Base-by-base conservation (phyloP, 169 alveolate genomes). In the Theileria equi region DNA sequence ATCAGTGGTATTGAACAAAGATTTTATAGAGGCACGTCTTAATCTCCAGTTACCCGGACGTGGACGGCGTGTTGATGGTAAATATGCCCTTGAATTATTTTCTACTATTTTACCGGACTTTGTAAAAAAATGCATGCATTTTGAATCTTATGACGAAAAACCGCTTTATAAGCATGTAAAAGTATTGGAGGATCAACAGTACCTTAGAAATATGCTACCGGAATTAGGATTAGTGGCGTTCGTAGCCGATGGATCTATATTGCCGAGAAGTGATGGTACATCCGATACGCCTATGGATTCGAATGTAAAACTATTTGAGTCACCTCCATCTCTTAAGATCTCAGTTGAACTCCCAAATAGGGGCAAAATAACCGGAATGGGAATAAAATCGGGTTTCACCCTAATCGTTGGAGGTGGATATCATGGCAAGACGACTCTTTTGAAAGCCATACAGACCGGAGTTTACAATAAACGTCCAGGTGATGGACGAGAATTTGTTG, bases 331-430 rank as follows among this genome's bases (percentile, higher is more conserved):
- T 38, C 40, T 73, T 26, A n/a, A 32, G 29, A 65, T 80, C 1
- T 8, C 67, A 2, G 58, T 80, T 5, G 43, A 65, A 16, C 38
- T 72, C 17, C 88, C 88, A 5, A 78, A 73, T 43, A 16, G 44
- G 29, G 88, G 88, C 16, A 23, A 17, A 26, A 70, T 87, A 5
- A 26, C 43, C 3, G 92, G 92, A 47, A 81, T 87, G 90, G 92
- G 89, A 25, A 55, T 87, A 44, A 72, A 61, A 49, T 50, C 54
- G 3, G 94, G 94, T 16, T 80, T 89, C 43, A 81, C 91, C 0
- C 57, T 89, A 54, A 85, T 89, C 25, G 91, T 84, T 5, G 94
- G 94, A 1, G 94, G 94, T 1, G 94, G 94, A 21, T 89, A 84
- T 72, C 94, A 89, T 62, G 94, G 94, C 21, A 89, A 89, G 67